Conservation (phyloP, 1,284 basidiomycete species). For the Moesziomyces sp. region DNA sequence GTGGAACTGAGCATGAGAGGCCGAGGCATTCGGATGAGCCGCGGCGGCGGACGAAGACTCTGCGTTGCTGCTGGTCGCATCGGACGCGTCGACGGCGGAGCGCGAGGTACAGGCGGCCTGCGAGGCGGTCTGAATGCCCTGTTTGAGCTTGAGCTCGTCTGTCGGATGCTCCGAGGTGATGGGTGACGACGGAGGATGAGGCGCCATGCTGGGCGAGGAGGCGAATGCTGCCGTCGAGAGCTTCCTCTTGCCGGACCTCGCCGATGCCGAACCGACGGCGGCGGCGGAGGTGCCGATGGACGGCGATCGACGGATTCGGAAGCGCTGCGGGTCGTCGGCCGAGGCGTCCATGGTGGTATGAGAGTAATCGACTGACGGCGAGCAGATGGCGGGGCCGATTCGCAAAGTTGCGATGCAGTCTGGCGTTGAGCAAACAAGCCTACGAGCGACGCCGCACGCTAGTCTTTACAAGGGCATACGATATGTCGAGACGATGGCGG, state of each 20-base stretch:
- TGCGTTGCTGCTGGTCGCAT: conserved; percentile 3
- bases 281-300: conserved; percentile 38
- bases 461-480: too few species aligned
- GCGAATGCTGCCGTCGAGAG: conserved; percentile 47
- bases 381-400: neutral
- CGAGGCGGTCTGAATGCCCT: conserved; percentile 15
- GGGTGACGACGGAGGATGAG: conserved; percentile 34
- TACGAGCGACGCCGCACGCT: too few species aligned
- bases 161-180: conserved; percentile 29
- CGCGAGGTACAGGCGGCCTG: conserved; percentile 34
- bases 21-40: conserved; percentile 4
- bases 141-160: conserved; percentile 17
- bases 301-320: conserved; percentile 39
- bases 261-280: conserved; percentile 9
- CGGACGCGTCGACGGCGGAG: conserved; percentile 22
- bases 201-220: conserved; percentile 33
- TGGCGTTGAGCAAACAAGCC: too few species aligned
- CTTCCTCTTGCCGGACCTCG: conserved; percentile 39
- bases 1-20: conserved; percentile 15
- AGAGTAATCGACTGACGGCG: neutral
- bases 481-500: too few species aligned
- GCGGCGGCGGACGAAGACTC: conserved; percentile 8
- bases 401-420: too few species aligned
- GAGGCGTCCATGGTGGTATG: conserved; percentile 38
- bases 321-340: conserved; percentile 41